Percentiles rank a stretch among this genome's conserved stretches.
These are phyloP conservation scores for Penicillium decumbens DNA, from an alignment of 2,329 filamentous ascomycete genomes.

Conservation along the genomic window DNA sequence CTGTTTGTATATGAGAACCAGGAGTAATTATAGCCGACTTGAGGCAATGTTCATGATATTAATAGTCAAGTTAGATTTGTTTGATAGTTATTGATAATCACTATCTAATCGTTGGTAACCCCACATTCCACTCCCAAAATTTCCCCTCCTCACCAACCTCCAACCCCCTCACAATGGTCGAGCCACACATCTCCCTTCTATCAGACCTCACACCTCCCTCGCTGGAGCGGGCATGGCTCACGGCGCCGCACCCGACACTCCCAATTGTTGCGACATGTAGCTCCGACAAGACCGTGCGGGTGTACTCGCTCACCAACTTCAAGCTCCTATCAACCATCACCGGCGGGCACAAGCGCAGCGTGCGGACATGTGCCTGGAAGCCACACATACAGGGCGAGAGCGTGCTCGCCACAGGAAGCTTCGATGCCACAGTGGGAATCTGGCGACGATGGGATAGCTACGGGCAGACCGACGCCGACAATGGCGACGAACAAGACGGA, in stretches of 20 bases:
- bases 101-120: conserved; percentile 7
- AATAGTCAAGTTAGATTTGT: no score
- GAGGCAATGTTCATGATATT: background rate
- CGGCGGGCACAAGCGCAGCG: conserved; percentile 83
- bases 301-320: conserved; percentile 82
- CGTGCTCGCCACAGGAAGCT: conserved; percentile 85
- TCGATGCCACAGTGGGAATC: conserved; percentile 84
- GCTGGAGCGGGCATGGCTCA: conserved; percentile 71
- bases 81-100: background rate
- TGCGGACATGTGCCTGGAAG: conserved; percentile 86
- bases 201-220: conserved; percentile 52
- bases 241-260: conserved; percentile 76
- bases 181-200: conserved; percentile 38
- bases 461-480: conserved; percentile 20
- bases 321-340: conserved; percentile 72
- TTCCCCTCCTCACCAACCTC: conserved; percentile 5
- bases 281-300: conserved; percentile 76
- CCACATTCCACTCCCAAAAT: conserved; percentile 10
- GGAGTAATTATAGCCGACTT: background rate
- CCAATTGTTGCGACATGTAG: conserved; percentile 86
- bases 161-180: conserved; percentile 4
- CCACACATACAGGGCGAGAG: conserved; percentile 62
- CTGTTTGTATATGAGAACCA: background rate
- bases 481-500: conserved; percentile 36
- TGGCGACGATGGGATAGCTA: conserved; percentile 64